Conservation (phyloP, 306 rosid species). For the Begonia masoniana region DNA sequence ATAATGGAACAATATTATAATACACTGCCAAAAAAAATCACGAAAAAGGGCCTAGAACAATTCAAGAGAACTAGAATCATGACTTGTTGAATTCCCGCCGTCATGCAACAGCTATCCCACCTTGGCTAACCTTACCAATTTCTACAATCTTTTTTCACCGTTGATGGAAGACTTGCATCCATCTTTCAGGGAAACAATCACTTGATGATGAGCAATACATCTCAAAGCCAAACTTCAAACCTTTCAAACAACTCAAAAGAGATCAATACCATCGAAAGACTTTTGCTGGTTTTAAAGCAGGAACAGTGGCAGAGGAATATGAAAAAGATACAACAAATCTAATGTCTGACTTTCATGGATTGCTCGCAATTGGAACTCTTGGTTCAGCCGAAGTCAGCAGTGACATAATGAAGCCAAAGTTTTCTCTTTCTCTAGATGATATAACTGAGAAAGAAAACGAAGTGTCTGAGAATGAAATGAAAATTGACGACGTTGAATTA, state of each 20-base stretch:
- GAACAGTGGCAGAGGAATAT: conserved; percentile 35
- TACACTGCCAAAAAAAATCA: too few relatives aligned
- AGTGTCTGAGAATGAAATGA: conserved; percentile 73
- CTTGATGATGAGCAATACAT: conserved; percentile 64
- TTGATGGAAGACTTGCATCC: conserved; percentile 31
- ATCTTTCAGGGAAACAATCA: conserved; percentile 69
- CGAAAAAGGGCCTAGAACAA: too few relatives aligned
- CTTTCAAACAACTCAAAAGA: conserved; percentile 44
- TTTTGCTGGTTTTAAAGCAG: conserved; percentile 57
- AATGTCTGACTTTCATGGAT: conserved; percentile 80
- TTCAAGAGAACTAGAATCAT: too few relatives aligned
- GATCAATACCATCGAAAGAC: conserved; percentile 50
- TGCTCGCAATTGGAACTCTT: conserved; percentile 87
- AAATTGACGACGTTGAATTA: conserved; percentile 74
- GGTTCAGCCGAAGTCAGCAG: conserved; percentile 48
- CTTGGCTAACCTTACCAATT: too few relatives aligned
- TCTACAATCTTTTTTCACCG: neutral
- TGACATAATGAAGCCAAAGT: conserved; percentile 68
- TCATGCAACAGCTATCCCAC: too few relatives aligned
- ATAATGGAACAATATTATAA: too few relatives aligned
- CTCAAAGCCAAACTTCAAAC: conserved; percentile 36
- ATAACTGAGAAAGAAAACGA: conserved; percentile 83
- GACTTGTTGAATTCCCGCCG: too few relatives aligned
- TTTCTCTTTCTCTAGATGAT: conserved; percentile 56
- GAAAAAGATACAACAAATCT: conserved; percentile 40